Evolutionary conservation across 768 basidiomycete genomes (phyloP).

Genomic region (Pulveroboletus ravenelii): DNA sequence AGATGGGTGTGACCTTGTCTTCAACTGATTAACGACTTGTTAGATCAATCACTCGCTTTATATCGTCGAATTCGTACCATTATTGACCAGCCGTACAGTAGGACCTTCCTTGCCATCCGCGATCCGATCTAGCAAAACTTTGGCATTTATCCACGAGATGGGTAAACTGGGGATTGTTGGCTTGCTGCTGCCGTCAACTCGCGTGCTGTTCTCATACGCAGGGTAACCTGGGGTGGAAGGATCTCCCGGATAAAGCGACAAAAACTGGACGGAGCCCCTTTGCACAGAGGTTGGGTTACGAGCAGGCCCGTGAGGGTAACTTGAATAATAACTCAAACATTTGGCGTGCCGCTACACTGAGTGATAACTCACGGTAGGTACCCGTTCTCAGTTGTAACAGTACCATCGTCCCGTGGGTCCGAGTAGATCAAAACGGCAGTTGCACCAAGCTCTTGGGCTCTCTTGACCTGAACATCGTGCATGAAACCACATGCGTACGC

Average conservation of each 20-base stretch:
- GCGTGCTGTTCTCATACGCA: constrained; percentile 75
- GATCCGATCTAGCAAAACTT: constrained; percentile 51
- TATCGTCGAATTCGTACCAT: constrained; percentile 34
- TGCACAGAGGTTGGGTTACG: constrained; percentile 81
- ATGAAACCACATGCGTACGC: constrained; percentile 3
- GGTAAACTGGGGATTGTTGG: constrained; percentile 85
- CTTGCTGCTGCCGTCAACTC: constrained; percentile 55
- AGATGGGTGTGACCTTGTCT: constrained; percentile 80
- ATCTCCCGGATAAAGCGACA: constrained; percentile 67
- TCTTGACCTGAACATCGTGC: constrained; percentile 57
- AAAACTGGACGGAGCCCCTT: constrained; percentile 77
- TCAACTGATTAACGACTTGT: constrained; percentile 46
- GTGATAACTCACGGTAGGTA: constrained; percentile 48
- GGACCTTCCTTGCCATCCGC: constrained; percentile 34
- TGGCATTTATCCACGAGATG: constrained; percentile 82
- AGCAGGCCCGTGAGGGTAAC: constrained; percentile 75
- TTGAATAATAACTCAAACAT: background rate
- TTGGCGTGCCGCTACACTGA: background rate
- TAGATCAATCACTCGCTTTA: background rate
- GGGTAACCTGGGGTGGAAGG: constrained; percentile 88
- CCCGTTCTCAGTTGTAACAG: constrained; percentile 71
- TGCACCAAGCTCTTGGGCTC: constrained; percentile 85
- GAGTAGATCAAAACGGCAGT: constrained; percentile 78
- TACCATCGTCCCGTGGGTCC: constrained; percentile 85
- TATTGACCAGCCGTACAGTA: constrained; percentile 50